These are phyloP conservation scores for Fusarium gaditjirri DNA, from an alignment of 2,329 filamentous ascomycete genomes.

Conservation along the genomic window DNA sequence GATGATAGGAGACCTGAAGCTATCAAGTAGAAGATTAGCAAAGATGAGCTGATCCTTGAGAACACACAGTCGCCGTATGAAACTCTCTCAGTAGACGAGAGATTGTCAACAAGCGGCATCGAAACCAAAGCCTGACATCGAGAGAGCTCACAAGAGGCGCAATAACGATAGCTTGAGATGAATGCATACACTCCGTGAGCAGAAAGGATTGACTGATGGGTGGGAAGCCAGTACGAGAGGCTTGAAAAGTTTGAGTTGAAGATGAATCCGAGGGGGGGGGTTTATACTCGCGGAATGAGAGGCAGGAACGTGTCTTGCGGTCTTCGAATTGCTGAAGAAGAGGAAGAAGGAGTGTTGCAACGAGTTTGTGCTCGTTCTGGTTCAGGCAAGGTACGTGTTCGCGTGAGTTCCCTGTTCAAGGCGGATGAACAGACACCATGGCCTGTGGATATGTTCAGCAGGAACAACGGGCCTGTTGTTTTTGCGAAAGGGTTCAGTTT, in stretches of 20 bases:
- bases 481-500: no score
- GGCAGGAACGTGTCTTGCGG: no score
- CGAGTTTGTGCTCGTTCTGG: no score
- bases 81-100: not conserved
- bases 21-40: rapidly evolving
- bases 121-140: rapidly evolving
- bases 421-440: no score
- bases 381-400: no score
- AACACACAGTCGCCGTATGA: not conserved
- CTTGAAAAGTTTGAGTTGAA: not conserved
- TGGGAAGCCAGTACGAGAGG: not conserved
- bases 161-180: not conserved
- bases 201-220: rapidly evolving
- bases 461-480: no score
- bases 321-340: no score
- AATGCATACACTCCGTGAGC: rapidly evolving
- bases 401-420: no score
- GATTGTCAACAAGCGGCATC: not conserved
- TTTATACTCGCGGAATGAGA: no score
- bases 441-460: no score
- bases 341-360: no score
- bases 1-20: not conserved
- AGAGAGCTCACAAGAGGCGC: not conserved
- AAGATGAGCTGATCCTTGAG: not conserved
- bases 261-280: no score